These are phyloP conservation scores for Candida corydali DNA, from an alignment of 805 yeast species.

Conservation along the genomic window DNA sequence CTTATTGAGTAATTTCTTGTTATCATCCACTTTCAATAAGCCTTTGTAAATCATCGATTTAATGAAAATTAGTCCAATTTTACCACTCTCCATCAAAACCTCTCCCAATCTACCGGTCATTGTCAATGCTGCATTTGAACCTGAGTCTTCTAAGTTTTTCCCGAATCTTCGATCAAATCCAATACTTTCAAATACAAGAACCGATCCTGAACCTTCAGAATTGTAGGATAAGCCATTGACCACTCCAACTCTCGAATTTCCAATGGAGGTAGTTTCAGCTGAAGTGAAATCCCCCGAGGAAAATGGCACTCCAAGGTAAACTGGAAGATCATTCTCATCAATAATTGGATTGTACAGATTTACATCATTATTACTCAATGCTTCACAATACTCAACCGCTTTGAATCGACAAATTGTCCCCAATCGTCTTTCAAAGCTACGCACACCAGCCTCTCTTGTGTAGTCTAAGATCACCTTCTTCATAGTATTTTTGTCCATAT, in stretches of 20 bases:
- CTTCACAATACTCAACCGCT: conserved; percentile 63
- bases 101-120: conserved; percentile 84
- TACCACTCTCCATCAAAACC: conserved; percentile 75
- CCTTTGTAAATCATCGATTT: conserved; percentile 46
- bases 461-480: conserved; percentile 60
- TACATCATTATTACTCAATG: conserved; percentile 15
- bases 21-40: conserved; percentile 26
- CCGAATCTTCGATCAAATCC: conserved; percentile 47
- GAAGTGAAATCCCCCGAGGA: conserved; percentile 27
- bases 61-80: conserved; percentile 72
- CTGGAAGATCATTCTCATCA: conserved; percentile 52
- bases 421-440: conserved; percentile 70
- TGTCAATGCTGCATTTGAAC: conserved; percentile 35
- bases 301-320: conserved; percentile 66
- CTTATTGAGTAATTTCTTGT: conserved; percentile 32
- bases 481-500: conserved; percentile 51
- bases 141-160: neutral
- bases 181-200: conserved; percentile 73
- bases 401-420: conserved; percentile 77
- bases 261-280: conserved; percentile 30
- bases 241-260: conserved; percentile 59
- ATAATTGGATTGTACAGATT: conserved; percentile 38
- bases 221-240: conserved; percentile 88
- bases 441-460: conserved; percentile 83
- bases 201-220: conserved; percentile 82